These are phyloP conservation scores for Pythium brachiatum DNA, from an alignment of 352 stramenopile genomes.

Conservation along the genomic window DNA sequence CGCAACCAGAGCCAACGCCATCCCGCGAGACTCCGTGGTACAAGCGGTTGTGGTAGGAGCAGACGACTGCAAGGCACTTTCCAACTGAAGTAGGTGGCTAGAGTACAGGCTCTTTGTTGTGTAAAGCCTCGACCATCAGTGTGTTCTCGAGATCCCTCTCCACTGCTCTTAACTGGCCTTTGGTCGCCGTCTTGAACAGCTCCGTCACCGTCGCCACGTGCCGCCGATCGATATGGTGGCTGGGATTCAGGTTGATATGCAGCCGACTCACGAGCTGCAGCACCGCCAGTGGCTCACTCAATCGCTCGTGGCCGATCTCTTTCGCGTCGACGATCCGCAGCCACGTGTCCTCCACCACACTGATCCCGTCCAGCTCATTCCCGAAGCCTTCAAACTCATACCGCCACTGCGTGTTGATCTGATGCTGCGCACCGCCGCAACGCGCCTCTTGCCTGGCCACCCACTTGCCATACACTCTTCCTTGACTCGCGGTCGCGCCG, in stretches of 20 bases:
- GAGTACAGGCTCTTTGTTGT: too few species aligned
- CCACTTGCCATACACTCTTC: constrained; percentile 10
- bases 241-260: neutral
- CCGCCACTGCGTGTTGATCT: constrained; percentile 8
- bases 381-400: constrained; percentile 1
- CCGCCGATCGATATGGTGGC: neutral
- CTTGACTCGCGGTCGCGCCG: neutral
- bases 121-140: constrained; percentile 11
- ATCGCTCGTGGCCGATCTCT: constrained; percentile 6
- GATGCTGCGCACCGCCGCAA: neutral
- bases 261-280: constrained; percentile 17
- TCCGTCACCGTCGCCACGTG: neutral
- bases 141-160: too few species aligned
- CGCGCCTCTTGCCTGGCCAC: neutral
- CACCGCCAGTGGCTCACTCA: constrained; percentile 9
- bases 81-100: too few species aligned
- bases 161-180: too few species aligned
- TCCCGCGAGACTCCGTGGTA: too few species aligned
- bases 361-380: constrained; percentile 7
- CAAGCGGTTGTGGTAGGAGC: too few species aligned
- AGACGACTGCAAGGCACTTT: too few species aligned
- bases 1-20: too few species aligned
- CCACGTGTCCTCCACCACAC: constrained; percentile 12
- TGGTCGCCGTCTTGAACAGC: too few species aligned
- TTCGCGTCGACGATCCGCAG: constrained; percentile 9